Evolutionary conservation across 2,329 filamentous ascomycete species (phyloP).

Genomic region (Arachnomyces sp.): DNA sequence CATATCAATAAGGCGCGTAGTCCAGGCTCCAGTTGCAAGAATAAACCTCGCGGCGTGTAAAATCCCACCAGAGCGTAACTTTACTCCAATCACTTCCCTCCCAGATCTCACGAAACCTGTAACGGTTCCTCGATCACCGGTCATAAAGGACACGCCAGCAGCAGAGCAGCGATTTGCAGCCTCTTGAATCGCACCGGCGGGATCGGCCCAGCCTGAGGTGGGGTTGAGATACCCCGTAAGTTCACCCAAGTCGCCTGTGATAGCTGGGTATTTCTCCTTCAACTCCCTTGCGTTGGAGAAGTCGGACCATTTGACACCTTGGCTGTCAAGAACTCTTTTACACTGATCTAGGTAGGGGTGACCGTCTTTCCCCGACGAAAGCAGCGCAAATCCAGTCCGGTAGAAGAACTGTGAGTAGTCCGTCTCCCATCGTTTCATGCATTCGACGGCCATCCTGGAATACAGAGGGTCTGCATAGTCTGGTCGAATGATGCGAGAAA

Average conservation of each 20-base stretch:
- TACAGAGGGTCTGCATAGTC: conserved; percentile 81
- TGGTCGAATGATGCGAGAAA: conserved; percentile 54
- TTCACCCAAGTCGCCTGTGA: conserved; percentile 6
- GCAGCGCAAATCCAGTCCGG: conserved; percentile 32
- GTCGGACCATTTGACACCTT: conserved; percentile 30
- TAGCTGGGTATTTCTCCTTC: no score
- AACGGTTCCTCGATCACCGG: conserved; percentile 29
- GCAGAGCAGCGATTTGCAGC: conserved; percentile 25
- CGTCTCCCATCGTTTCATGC: conserved; percentile 59
- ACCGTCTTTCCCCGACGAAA: conserved; percentile 26
- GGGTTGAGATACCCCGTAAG: conserved; percentile 38
- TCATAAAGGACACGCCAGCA: conserved; percentile 27
- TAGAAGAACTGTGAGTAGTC: conserved; percentile 29
- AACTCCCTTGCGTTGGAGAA: conserved; percentile 23
- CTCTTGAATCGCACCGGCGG: conserved; percentile 35
- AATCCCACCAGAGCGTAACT: conserved; percentile 40
- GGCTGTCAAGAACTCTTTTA: conserved; percentile 20
- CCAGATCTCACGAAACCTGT: conserved; percentile 10
- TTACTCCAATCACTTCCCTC: conserved; percentile 38
- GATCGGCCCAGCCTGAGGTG: conserved; percentile 40
- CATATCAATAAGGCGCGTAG: conserved; percentile 66
- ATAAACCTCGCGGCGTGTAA: conserved; percentile 64
- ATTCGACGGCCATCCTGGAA: conserved; percentile 60
- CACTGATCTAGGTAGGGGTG: conserved; percentile 28
- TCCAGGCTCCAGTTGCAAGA: conserved; percentile 83